phyloP scores from a whole-genome alignment of 805 yeast genomes.

The Schizosaccharomyces lindneri region DNA sequence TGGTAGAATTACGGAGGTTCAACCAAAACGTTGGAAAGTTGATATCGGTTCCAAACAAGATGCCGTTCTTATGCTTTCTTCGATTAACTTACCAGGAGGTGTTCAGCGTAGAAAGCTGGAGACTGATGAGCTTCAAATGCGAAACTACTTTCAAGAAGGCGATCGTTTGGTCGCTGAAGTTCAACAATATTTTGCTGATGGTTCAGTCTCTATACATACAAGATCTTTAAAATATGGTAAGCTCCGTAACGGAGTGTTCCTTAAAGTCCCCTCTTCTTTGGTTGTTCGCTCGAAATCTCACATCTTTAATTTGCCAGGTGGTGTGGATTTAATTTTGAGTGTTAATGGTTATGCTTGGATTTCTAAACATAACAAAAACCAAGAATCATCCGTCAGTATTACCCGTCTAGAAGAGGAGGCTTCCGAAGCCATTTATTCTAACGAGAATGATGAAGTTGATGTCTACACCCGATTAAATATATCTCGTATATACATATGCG shows the following conservation, averaged over 20 bases:
- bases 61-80: conserved; percentile 78
- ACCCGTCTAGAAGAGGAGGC: conserved; percentile 80
- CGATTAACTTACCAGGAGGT: conserved; percentile 94
- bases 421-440: conserved; percentile 86
- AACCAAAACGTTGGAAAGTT: conserved; percentile 85
- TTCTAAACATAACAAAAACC: conserved; percentile 22
- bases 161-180: conserved; percentile 83
- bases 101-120: conserved; percentile 81
- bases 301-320: conserved; percentile 77
- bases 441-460: conserved; percentile 45
- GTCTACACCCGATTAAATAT: conserved; percentile 10
- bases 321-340: conserved; percentile 70
- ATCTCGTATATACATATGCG: not conserved
- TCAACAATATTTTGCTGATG: conserved; percentile 69
- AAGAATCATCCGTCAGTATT: conserved; percentile 16
- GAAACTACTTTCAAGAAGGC: conserved; percentile 81
- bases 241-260: conserved; percentile 67
- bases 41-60: conserved; percentile 89
- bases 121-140: conserved; percentile 88
- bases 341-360: conserved; percentile 91
- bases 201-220: conserved; percentile 82
- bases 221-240: conserved; percentile 90
- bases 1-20: conserved; percentile 84
- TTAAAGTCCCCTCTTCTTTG: conserved; percentile 59
- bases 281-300: conserved; percentile 72